Base-by-base conservation (phyloP, 2,329 filamentous ascomycete species). In the Sordariomycetes sp. region DNA sequence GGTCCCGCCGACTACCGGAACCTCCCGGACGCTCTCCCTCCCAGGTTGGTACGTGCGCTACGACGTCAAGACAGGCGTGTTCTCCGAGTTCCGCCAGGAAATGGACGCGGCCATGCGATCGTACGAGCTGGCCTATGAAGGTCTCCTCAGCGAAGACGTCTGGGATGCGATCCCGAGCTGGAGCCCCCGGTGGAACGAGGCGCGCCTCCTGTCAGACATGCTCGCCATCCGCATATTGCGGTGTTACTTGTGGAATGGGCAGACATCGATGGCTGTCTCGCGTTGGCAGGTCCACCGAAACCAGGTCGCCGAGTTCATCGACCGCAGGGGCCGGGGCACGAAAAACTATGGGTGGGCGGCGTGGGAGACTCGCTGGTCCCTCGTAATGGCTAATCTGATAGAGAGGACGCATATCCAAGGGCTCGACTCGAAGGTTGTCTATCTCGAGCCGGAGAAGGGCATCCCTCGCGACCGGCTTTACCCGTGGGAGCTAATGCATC, bases 1-100 rank as follows among this genome's bases (percentile, higher is more conserved):
- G 7, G 80, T 90, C 35, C 89, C 91, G 4, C 90, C 90, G 1
- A 93, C 89, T 0, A 85, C 81, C 22, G 90, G 89, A 32, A 95
- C 90, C 1, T 95, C 91, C 1, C 89, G 94, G 66, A 90, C 88
- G 0, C 73, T 97, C n/a, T 89, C 91, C 1, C 76, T 87, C 11
- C 85, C 90, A 50, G 92, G 90, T 3, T 99, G 93, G 94, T 91
- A 90, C 66, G 87, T 95, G 57, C 86, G 93, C 18, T 97, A 97
- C 71, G 93, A 99, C 67, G 91, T 96, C 74, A 99, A 99, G 69
- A 80, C 92, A 20, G 93, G 87, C 7, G 78, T 96, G 0, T 89
- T 97, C 67, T 90, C 92, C 32, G 93, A 97, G 67, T 97, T 96
- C 64, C 83, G 94, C 10, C 89, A 95, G 67, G 94, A 97, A 69